Conservation (phyloP, 495 filamentous ascomycete genomes). For the Daldinia childiae region DNA sequence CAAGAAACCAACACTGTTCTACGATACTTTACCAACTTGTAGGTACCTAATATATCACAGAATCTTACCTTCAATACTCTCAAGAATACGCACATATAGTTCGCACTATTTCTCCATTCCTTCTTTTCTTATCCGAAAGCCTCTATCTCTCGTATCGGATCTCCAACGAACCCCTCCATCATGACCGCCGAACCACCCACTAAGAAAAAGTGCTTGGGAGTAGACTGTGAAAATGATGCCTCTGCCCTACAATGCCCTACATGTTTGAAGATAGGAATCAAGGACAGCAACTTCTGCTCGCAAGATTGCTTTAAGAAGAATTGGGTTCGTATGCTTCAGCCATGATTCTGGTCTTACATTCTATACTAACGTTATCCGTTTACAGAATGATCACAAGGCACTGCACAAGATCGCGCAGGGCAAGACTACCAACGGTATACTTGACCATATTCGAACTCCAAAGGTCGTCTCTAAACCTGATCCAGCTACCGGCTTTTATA, state of each 20-base stretch:
- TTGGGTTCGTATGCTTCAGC: constrained; percentile 74
- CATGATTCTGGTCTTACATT: not conserved
- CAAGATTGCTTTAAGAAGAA: constrained; percentile 99
- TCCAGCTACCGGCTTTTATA: constrained; percentile 86
- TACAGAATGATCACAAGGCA: constrained; percentile 82
- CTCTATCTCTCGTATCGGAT: not conserved
- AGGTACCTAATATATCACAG: not conserved
- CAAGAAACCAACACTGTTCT: not conserved
- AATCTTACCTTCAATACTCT: not conserved
- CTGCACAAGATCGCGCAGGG: constrained; percentile 70
- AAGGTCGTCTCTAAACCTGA: constrained; percentile 86
- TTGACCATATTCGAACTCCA: constrained; percentile 72
- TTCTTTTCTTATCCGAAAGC: not conserved
- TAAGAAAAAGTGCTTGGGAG: constrained; percentile 78
- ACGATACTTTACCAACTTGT: not conserved
- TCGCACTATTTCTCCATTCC: not conserved
- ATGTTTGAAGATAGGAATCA: constrained; percentile 84
- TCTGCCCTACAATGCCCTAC: constrained; percentile 90
- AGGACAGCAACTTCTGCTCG: constrained; percentile 94
- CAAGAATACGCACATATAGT: not conserved
- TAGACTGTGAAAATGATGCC: constrained; percentile 84
- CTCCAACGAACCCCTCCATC: constrained; percentile 26
- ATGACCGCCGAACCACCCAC: constrained; percentile 60
- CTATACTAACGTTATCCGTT: constrained; percentile 25
- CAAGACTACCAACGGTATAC: constrained; percentile 74